These are phyloP conservation scores for Rhinocladiella mackenziei DNA, from an alignment of 2,329 filamentous ascomycete species.

Conservation along the genomic window DNA sequence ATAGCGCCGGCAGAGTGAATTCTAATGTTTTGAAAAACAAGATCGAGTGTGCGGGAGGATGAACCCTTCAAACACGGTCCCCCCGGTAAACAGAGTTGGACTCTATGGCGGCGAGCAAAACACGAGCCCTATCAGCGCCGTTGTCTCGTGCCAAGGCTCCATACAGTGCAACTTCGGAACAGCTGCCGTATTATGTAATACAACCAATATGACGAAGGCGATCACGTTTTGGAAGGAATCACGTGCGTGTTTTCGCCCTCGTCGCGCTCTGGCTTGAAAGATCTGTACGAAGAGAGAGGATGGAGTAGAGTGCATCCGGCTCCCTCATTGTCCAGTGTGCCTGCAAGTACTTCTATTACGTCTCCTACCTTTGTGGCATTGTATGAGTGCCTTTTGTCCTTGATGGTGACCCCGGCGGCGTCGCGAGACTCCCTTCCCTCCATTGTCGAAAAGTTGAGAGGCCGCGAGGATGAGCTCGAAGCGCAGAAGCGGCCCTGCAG, in stretches of 20 bases:
- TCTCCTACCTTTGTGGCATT: slow-evolving; percentile 1
- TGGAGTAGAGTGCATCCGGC: slow-evolving; percentile 3
- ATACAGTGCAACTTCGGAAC: too few species aligned
- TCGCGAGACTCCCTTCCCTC: slow-evolving; percentile 15
- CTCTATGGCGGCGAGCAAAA: too few species aligned
- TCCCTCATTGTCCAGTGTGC: slow-evolving; percentile 8
- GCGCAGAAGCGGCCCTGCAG: slow-evolving; percentile 52
- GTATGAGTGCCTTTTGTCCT: slow-evolving; percentile 5
- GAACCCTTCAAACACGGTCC: neutral
- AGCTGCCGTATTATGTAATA: slow-evolving; percentile 5
- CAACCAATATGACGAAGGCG: neutral
- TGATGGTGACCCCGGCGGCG: slow-evolving; percentile 12
- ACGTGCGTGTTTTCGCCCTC: slow-evolving; percentile 1
- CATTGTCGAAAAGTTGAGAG: slow-evolving; percentile 18
- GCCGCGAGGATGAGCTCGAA: slow-evolving; percentile 43
- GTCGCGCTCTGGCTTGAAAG: slow-evolving; percentile 1
- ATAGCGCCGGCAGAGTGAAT: neutral
- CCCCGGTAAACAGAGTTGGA: slow-evolving; percentile 13
- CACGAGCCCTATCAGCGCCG: too few species aligned
- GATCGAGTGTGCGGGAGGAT: neutral
- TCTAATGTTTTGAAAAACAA: slow-evolving; percentile 1
- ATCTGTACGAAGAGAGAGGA: slow-evolving; percentile 2
- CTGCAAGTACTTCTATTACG: slow-evolving; percentile 3
- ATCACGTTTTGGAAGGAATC: neutral
- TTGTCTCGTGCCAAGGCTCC: too few species aligned